A percentile compares a stretch with the other conserved stretches of the same genome.
Conservation (phyloP, 2,329 filamentous ascomycete genomes). For the Colletotrichum tabaci region DNA sequence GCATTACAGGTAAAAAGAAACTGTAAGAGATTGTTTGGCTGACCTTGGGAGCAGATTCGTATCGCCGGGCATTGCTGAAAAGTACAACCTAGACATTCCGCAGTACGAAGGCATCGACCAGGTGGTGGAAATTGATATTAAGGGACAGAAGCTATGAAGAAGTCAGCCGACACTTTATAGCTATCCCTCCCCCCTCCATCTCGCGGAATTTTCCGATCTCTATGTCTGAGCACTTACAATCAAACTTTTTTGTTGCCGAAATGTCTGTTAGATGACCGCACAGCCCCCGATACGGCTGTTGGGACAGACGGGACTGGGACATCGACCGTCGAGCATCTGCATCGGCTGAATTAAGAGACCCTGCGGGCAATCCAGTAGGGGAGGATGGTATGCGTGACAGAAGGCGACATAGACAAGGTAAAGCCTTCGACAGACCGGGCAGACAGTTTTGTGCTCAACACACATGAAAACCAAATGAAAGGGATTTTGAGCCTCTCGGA, state of each 20-base stretch:
- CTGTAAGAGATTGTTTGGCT: constrained; percentile 10
- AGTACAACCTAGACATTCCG: constrained; percentile 88
- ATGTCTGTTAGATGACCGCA: constrained; percentile 61
- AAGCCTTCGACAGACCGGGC: constrained; percentile 72
- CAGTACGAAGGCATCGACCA: constrained; percentile 90
- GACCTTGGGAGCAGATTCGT: constrained; percentile 75
- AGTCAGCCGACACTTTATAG: constrained; percentile 28
- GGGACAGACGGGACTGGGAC: constrained; percentile 72
- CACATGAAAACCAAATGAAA: constrained; percentile 66
- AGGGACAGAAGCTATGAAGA: constrained; percentile 67
- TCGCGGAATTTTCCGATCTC: constrained; percentile 8
- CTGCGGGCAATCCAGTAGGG: constrained; percentile 62
- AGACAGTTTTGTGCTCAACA: constrained; percentile 69
- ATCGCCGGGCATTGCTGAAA: constrained; percentile 81
- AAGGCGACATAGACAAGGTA: constrained; percentile 73
- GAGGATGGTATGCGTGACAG: constrained; percentile 66
- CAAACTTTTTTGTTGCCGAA: constrained; percentile 4
- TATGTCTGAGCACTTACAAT: constrained; percentile 43
- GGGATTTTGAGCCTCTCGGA: constrained; percentile 13
- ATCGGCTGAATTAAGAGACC: constrained; percentile 57
- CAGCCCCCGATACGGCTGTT: constrained; percentile 72
- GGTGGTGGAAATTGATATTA: constrained; percentile 79
- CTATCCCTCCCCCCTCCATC: constrained; percentile 2
- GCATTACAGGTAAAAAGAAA: background rate
- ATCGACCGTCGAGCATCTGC: constrained; percentile 68